Evolutionary conservation across 2,329 filamentous ascomycete genomes (phyloP).

Genomic region (Clarireedia sp.): DNA sequence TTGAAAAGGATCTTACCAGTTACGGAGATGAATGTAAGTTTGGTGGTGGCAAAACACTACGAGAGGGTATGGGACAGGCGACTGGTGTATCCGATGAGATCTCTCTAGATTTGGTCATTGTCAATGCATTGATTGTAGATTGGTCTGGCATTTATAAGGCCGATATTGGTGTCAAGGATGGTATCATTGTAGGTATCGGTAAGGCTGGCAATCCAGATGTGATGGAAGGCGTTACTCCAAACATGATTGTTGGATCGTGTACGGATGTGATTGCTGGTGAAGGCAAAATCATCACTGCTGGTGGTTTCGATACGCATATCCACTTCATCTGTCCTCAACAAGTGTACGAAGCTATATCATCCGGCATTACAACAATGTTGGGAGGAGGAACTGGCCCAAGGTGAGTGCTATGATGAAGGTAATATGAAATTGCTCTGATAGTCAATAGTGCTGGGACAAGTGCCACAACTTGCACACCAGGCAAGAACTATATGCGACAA

Average conservation of each 20-base stretch:
- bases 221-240: conserved; percentile 76
- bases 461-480: conserved; percentile 89
- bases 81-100: conserved; percentile 65
- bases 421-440: conserved; percentile 9
- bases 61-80: conserved; percentile 94
- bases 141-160: conserved; percentile 93
- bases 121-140: conserved; percentile 84
- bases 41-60: conserved; percentile 85
- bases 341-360: conserved; percentile 70
- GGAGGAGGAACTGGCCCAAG: conserved; percentile 90
- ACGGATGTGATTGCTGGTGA: conserved; percentile 92
- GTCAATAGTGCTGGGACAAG: conserved; percentile 66
- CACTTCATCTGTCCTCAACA: conserved; percentile 96
- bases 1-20: conserved; percentile 75
- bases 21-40: conserved; percentile 96
- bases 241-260: conserved; percentile 76
- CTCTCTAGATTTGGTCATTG: conserved; percentile 75
- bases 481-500: conserved; percentile 70
- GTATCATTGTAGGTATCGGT: conserved; percentile 78
- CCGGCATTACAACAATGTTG: conserved; percentile 83
- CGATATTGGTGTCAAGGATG: conserved; percentile 87
- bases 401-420: conserved; percentile 31
- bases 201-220: conserved; percentile 97
- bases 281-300: conserved; percentile 82
- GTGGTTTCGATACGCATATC: conserved; percentile 83